These are phyloP conservation scores for Kandelia obovata DNA, from an alignment of 345 rosid genomes.

Conservation along the genomic window DNA sequence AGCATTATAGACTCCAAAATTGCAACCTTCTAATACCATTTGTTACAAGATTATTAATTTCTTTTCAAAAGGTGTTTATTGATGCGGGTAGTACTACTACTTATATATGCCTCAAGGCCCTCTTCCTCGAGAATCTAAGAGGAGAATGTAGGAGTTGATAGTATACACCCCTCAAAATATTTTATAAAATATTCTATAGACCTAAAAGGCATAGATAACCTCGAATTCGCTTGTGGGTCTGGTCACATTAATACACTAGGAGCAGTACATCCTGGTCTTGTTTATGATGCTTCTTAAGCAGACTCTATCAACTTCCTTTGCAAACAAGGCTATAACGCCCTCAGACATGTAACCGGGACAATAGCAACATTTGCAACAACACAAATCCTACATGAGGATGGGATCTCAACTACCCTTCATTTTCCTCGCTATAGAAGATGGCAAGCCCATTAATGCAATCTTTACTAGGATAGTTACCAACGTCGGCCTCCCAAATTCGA, in stretches of 20 bases:
- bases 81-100: too few species aligned
- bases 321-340: conserved; percentile 37
- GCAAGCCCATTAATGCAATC: conserved; percentile 16
- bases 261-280: conserved; percentile 20
- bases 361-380: conserved; percentile 27
- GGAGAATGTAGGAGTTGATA: too few species aligned
- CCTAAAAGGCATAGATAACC: conserved; percentile 17
- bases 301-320: conserved; percentile 46
- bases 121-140: too few species aligned
- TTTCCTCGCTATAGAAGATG: conserved; percentile 37
- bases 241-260: conserved; percentile 15
- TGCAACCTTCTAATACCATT: too few species aligned
- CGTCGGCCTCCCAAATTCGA: conserved; percentile 39
- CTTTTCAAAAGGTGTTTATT: too few species aligned
- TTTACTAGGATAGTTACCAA: conserved; percentile 49
- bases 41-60: too few species aligned
- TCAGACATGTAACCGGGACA: conserved; percentile 29
- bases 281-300: conserved; percentile 15
- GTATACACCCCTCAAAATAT: too few species aligned
- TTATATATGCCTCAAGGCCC: too few species aligned
- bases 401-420: conserved; percentile 48
- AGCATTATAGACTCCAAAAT: too few species aligned
- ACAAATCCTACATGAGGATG: conserved; percentile 31
- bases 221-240: conserved; percentile 18
- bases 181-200: neutral